Percentiles rank a stretch among this genome's conserved stretches.
These are phyloP conservation scores for Gyrodon lividus DNA, from an alignment of 768 basidiomycete genomes.

Conservation along the genomic window DNA sequence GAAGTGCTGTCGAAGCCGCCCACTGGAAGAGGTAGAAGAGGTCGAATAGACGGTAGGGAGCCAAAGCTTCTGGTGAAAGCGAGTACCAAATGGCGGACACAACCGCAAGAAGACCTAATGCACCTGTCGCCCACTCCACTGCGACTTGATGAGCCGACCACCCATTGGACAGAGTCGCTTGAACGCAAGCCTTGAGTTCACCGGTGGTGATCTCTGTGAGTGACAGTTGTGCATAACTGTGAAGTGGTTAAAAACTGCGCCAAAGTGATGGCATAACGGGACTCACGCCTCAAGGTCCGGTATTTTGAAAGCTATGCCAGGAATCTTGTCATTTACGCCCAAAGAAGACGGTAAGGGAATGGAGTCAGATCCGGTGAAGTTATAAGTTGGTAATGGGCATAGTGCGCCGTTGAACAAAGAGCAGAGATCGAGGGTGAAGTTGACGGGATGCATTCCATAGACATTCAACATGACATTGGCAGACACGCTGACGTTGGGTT, in stretches of 20 bases:
- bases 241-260: constrained; percentile 3
- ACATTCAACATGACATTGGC: constrained; percentile 82
- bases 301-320: constrained; percentile 77
- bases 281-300: constrained; percentile 82
- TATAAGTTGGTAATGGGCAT: constrained; percentile 80
- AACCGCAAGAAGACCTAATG: constrained; percentile 60
- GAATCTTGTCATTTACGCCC: constrained; percentile 57
- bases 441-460: constrained; percentile 84
- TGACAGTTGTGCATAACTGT: constrained; percentile 67
- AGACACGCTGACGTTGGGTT: constrained; percentile 73
- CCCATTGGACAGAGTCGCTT: constrained; percentile 90
- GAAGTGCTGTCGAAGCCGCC: constrained; percentile 74
- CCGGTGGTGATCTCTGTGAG: constrained; percentile 69
- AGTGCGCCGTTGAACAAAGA: constrained; percentile 71
- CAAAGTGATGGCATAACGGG: not conserved
- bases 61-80: constrained; percentile 50
- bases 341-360: constrained; percentile 61
- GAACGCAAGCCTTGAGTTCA: constrained; percentile 81
- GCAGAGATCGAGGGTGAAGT: constrained; percentile 87
- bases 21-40: constrained; percentile 81
- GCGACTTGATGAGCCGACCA: constrained; percentile 73
- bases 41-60: constrained; percentile 79
- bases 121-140: constrained; percentile 78
- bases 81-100: constrained; percentile 56
- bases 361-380: constrained; percentile 82